These are phyloP conservation scores for Toxoplasma gondii DNA, from an alignment of 169 alveolate genomes.

Conservation along the genomic window DNA sequence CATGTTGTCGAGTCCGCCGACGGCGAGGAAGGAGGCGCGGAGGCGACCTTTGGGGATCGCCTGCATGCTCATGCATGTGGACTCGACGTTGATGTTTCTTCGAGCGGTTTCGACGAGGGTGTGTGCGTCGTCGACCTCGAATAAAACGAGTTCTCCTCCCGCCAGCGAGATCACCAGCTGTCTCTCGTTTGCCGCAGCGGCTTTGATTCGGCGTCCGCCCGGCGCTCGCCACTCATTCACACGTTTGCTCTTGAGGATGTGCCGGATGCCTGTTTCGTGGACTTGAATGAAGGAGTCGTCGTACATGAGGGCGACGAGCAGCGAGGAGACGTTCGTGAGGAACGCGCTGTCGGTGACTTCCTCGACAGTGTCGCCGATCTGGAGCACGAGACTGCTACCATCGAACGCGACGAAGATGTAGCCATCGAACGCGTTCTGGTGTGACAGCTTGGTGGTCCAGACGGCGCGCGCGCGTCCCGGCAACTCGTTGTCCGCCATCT, in stretches of 20 bases:
- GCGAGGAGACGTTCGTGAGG: constrained; percentile 64
- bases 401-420: constrained; percentile 94
- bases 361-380: constrained; percentile 93
- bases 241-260: constrained; percentile 22
- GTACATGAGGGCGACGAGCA: constrained; percentile 63
- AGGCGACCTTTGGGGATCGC: constrained; percentile 91
- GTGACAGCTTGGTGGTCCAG: constrained; percentile 91
- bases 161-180: constrained; percentile 64
- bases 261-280: constrained; percentile 65
- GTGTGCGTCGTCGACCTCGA: constrained; percentile 92
- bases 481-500: constrained; percentile 94
- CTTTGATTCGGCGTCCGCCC: constrained; percentile 61
- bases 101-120: constrained; percentile 85
- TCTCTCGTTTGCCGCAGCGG: constrained; percentile 51
- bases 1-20: constrained; percentile 94
- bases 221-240: constrained; percentile 71
- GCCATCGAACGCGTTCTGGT: constrained; percentile 76
- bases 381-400: constrained; percentile 93
- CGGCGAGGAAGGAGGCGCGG: constrained; percentile 93
- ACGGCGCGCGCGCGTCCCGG: constrained; percentile 97
- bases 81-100: constrained; percentile 83
- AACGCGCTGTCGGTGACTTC: constrained; percentile 87
- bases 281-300: constrained; percentile 57
- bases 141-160: constrained; percentile 94
- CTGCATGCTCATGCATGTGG: constrained; percentile 88